Base-by-base conservation (phyloP, 2,329 filamentous ascomycete genomes). In the Paraphoma chrysanthemicola region DNA sequence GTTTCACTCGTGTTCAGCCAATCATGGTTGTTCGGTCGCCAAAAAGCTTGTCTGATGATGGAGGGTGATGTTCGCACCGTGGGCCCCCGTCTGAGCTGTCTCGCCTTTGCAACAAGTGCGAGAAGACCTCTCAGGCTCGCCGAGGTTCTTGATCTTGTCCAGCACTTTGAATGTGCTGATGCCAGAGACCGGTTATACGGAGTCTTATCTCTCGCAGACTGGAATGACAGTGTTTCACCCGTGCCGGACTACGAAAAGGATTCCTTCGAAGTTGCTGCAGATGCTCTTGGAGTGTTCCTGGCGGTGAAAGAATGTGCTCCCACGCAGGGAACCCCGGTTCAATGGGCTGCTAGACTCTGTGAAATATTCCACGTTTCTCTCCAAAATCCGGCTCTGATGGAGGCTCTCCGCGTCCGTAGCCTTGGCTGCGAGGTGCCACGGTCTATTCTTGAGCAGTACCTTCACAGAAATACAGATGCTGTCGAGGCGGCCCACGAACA, bases 111-210 rank as follows among this genome's bases (percentile, higher is more conserved):
- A 1, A 23, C 17, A 23, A 18, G 18, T 28, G 14, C 42, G 3
- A 44, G 28, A 28, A 28, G 23, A 28, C 42, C 42, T 23, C 38
- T 14, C 29, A 33, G 29, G n/a, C 16, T 47, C 18, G 14, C 23
- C 10, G 28, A 47, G 16, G 29, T 47, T 7, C 10, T 47, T 6
- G 28, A 33, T 4, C 23, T 30, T 14, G 44, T 51, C 9, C 29
- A 45, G 7, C 16, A 51, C 11, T 51, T 51, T 28, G 38, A 51
- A 4, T 44, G 48, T 36, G 29, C 42, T 11, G 48, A 51, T 12
- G 11, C 36, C 7, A 23, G 39, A 29, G 48, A 51, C 16, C 44
- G 12, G 31, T 6, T 51, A 1, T 51, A 44, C 16, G 48, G 48
- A 9, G 28, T 51, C 2, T 7, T 51, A 16, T 44, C 48, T n/a